Evolutionary conservation across 202 grass and related monocot species (phyloP), one percentile per base, ranked within the genome.

Genomic region (Hordeum pubiflorum): DNA sequence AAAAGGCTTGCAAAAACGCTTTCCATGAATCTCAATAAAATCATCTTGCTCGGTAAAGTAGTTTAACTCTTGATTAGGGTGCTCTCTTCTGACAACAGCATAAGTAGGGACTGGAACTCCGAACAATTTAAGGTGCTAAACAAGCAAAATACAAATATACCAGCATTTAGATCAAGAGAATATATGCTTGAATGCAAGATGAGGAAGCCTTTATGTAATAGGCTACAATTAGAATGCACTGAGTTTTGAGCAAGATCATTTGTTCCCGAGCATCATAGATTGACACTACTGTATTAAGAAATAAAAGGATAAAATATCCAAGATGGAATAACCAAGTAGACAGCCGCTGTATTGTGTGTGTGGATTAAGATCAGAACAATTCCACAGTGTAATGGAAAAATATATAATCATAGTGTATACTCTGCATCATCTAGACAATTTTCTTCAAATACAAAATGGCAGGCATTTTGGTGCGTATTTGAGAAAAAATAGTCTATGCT

Each of bases 21-120:
- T 94, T 39, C 95, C 95, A 38, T 82, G 90, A 79, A 97, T 86
- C 80, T 97, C 95, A 66, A 97, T 86, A 86, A 89, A 97, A 93
- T 97, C 92, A 81, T 97, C 95, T 88, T 97, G 86, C 86, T 97
- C 95, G n/a, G 82, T 39, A 78, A 97, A 97, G 61, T 93, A 89
- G 44, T 91, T 89, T 86, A 97, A 76, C 62, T 97, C 92, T 94
- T 97, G 86, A 86, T 91, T 78, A 77, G 95, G 95, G 67, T 93
- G 92, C 58, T 93, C 86, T 86, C 95, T 97, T 65, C 83, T 84
- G 46, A 94, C 90, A 29, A 93, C 83, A 87, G 92, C 95, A 91
- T 97, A 89, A 84, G 86, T 88, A 85, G 95, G 95, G 61, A 97
- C 92, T 64, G 91, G 95, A 75, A 97, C 84, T 54, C 95, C 88